A percentile compares a stretch with the other conserved stretches of the same genome.
Conservation (phyloP, 352 stramenopile genomes). For the Pythium oligandrum region DNA sequence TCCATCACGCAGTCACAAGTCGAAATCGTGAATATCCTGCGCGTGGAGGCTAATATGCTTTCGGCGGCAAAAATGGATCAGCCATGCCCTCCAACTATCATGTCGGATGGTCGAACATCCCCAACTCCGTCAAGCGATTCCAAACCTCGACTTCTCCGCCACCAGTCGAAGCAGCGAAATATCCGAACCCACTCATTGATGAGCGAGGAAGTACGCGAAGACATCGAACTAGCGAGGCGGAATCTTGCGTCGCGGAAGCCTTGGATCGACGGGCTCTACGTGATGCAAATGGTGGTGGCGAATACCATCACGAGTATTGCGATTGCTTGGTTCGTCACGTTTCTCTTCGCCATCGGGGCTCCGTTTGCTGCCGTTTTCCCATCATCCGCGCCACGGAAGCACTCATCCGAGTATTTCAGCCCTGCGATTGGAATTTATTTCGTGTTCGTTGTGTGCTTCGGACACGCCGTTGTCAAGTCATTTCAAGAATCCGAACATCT, state of each 20-base stretch:
- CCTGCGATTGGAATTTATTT: constrained; percentile 22
- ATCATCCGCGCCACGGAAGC: neutral
- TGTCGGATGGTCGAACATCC: too few species aligned
- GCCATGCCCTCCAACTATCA: too few species aligned
- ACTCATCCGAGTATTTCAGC: constrained; percentile 10
- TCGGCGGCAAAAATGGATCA: too few species aligned
- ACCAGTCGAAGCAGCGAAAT: too few species aligned
- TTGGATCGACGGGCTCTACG: constrained; percentile 22
- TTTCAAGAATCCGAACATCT: constrained; percentile 15
- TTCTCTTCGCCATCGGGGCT: constrained; percentile 22
- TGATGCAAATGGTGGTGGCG: constrained; percentile 29
- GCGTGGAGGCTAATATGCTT: too few species aligned
- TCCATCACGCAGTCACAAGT: too few species aligned
- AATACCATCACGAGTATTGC: constrained; percentile 23
- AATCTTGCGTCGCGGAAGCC: constrained; percentile 24
- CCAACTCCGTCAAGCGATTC: too few species aligned
- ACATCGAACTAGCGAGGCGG: constrained; percentile 23
- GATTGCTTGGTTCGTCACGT: constrained; percentile 15
- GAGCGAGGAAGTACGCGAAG: constrained; percentile 18
- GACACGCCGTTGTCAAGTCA: constrained; percentile 12
- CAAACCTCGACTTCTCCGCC: too few species aligned
- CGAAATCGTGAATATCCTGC: too few species aligned
- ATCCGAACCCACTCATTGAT: too few species aligned
- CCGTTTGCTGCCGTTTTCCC: constrained; percentile 16
- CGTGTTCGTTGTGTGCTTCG: constrained; percentile 18